Base-by-base conservation (phyloP, 2,329 filamentous ascomycete genomes). In the Ceratocystis eucalypticola region DNA sequence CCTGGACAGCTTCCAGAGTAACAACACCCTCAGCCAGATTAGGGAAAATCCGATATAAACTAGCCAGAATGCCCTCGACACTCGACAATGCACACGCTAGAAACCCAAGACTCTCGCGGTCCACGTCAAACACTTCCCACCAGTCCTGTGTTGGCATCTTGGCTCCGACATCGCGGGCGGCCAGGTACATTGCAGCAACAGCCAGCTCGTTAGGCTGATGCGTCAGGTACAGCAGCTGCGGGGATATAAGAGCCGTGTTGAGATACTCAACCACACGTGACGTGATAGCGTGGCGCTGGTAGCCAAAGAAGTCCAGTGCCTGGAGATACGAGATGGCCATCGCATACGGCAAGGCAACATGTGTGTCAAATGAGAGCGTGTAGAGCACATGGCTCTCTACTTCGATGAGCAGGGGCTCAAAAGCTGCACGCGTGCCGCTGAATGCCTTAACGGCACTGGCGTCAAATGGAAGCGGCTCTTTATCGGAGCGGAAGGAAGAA, bases 91-190 rank as follows among this genome's bases (percentile, higher is more conserved):
- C 91, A 10, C 96, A 89, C 2, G 96, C 91, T 67, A 97, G 76
- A 71, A 97, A 97, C 0, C 94, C 94, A 45, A 99, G 80, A 74
- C 96, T 91, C 78, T 99, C 94, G 63, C 94, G 82, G 72, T 96
- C 92, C 6, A 94, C 89, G 75, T 99, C 94, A 74, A 97, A 97
- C 0, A 97, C 90, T 75, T 96, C 92, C 94, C 94, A 99, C 94
- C 94, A 99, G 69, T 90, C 87, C 61, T 83, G 84, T 69, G 88
- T 88, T 0, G 93, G 91, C 76, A 96, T 81, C 74, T 89, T 91
- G 12, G 88, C 84, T 0, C 82, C 86, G 0, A 84, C 74, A 70
- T 97, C 91, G 57, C 87, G 82, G 0, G 91, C 88, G 0, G 93
- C 89, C n/a, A 91, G 84, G 74, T 97, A 99, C 41, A 96, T 88